A percentile compares a stretch with the other conserved stretches of the same genome.
Conservation (phyloP, 192 early-diverging fungal genomes). For the Pecoramyces ruminantium region DNA sequence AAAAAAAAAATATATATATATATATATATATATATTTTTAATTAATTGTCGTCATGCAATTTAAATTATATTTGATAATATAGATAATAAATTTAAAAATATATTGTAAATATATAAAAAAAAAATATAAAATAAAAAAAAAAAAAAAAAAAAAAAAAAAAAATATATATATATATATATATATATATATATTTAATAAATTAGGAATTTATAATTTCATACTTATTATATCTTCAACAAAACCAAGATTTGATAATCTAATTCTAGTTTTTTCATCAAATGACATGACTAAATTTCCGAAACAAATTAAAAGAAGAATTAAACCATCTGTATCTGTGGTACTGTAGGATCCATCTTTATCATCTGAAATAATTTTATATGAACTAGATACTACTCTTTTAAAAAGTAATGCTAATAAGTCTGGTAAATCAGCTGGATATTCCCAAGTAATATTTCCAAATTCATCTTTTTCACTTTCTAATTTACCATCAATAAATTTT, state of each 20-base stretch:
- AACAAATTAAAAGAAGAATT: slow-evolving; percentile 32
- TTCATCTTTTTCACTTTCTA: neutral
- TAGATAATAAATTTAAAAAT: too few species aligned
- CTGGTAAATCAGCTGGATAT: neutral
- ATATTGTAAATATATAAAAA: too few species aligned
- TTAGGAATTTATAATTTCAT: neutral
- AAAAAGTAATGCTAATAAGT: neutral
- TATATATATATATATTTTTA: too few species aligned
- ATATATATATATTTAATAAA: too few species aligned
- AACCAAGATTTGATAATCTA: slow-evolving; percentile 6
- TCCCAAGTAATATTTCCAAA: neutral
- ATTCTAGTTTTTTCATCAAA: slow-evolving; percentile 1
- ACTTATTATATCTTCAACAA: neutral
- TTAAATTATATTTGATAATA: too few species aligned
- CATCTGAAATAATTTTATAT: neutral
- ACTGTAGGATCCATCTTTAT: neutral
- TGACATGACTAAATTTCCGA: slow-evolving; percentile 16
- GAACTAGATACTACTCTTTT: neutral
- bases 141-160: too few species aligned
- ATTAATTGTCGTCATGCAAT: too few species aligned
- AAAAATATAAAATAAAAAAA: too few species aligned
- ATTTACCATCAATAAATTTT: neutral
- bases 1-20: too few species aligned
- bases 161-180: too few species aligned
- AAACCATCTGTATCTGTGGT: slow-evolving; percentile 31